phyloP scores from a whole-genome alignment of 331 rosid genomes.

The Quercus phellos region DNA sequence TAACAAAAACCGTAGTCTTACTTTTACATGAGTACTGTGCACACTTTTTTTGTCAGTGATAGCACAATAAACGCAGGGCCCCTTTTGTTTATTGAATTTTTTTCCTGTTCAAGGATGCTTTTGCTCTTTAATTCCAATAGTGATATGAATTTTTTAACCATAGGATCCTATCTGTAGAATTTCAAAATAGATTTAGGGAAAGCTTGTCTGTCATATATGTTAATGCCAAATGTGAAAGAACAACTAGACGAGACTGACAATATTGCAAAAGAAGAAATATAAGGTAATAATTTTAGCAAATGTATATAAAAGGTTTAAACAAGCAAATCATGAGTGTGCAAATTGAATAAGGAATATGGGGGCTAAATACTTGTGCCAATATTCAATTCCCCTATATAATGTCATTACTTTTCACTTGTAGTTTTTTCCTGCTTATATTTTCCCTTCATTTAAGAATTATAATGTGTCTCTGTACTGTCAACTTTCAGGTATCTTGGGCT shows the following conservation, averaged over 20 bases:
- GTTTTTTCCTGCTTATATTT: background rate
- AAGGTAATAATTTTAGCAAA: background rate
- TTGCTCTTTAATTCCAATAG: too few relatives aligned
- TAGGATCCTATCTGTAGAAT: background rate
- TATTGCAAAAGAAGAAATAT: background rate
- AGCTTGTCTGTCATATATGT: background rate
- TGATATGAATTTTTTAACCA: too few relatives aligned
- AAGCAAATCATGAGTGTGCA: background rate
- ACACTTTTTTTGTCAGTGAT: background rate
- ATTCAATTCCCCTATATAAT: background rate
- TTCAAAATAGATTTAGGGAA: background rate
- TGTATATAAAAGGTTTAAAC: background rate
- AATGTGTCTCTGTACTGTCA: background rate
- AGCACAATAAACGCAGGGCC: background rate
- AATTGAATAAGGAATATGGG: background rate
- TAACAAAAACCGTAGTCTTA: background rate
- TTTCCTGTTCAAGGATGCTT: background rate
- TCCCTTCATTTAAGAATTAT: background rate
- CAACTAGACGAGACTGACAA: background rate
- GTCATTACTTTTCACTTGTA: too few relatives aligned
- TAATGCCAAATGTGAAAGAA: too few relatives aligned
- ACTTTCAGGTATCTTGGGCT: constrained; percentile 28
- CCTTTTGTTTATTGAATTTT: background rate
- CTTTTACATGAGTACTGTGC: background rate
- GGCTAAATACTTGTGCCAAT: background rate